phyloP scores from a whole-genome alignment of 352 stramenopile genomes.

The Pythium phragmitis region DNA sequence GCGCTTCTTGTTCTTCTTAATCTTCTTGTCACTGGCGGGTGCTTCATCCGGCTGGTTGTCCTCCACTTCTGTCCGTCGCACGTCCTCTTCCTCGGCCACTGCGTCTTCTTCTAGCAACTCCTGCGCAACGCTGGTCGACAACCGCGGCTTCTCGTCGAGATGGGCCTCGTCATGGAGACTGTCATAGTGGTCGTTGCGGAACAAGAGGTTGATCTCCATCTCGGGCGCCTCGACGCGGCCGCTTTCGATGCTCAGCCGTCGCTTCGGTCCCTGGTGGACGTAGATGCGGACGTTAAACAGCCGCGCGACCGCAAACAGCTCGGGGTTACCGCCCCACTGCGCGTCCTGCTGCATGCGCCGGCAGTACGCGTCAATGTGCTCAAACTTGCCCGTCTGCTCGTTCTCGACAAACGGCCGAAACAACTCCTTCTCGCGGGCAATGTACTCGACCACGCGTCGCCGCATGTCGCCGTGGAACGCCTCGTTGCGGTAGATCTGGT shows the following conservation, averaged over 20 bases:
- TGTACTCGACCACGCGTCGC: constrained; percentile 65
- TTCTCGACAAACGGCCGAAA: constrained; percentile 88
- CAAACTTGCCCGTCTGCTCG: constrained; percentile 64
- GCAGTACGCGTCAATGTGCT: constrained; percentile 52
- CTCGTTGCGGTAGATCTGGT: constrained; percentile 76
- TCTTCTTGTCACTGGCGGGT: not conserved
- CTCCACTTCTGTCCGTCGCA: not conserved
- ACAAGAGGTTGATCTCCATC: constrained; percentile 54
- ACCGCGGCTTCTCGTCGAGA: constrained; percentile 13
- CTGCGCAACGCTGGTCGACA: constrained; percentile 8
- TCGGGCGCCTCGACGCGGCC: constrained; percentile 34
- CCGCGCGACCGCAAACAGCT: constrained; percentile 69
- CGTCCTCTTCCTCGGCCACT: not conserved
- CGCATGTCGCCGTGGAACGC: constrained; percentile 59
- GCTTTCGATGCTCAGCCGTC: constrained; percentile 66
- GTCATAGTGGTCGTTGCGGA: constrained; percentile 83
- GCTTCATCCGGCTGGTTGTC: constrained; percentile 3
- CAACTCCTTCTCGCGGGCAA: constrained; percentile 58
- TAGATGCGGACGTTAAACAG: constrained; percentile 76
- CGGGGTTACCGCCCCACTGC: constrained; percentile 80
- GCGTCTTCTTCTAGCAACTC: not conserved
- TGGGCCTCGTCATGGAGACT: constrained; percentile 46
- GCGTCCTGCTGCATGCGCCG: constrained; percentile 69
- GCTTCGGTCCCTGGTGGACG: constrained; percentile 62
- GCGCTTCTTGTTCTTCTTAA: constrained; percentile 15